These are phyloP conservation scores for Penicillium digitatum DNA, from an alignment of 2,329 filamentous ascomycete genomes.

Conservation along the genomic window DNA sequence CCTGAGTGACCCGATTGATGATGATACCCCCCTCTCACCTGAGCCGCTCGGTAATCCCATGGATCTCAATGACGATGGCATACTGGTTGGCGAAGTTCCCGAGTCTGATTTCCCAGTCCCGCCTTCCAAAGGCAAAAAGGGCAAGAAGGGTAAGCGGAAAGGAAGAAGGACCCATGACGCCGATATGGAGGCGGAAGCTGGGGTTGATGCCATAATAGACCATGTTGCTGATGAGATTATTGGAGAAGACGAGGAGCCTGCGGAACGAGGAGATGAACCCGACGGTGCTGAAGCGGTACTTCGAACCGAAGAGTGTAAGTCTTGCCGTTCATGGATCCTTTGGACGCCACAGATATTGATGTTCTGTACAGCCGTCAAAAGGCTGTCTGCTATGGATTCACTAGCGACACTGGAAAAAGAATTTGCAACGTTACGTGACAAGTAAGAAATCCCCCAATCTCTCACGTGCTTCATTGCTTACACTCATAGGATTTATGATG, in stretches of 20 bases:
- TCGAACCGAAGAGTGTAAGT: conserved; percentile 51
- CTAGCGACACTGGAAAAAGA: conserved; percentile 79
- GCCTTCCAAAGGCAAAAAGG: conserved; percentile 38
- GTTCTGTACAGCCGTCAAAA: conserved; percentile 64
- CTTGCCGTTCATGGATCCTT: background rate
- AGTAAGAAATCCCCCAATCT: conserved; percentile 35
- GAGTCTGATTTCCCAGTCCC: conserved; percentile 30
- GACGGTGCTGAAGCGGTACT: conserved; percentile 44
- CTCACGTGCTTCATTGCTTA: conserved; percentile 13
- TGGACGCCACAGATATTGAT: conserved; percentile 2
- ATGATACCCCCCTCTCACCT: conserved; percentile 32
- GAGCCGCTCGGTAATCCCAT: conserved; percentile 35
- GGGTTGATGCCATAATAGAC: conserved; percentile 40
- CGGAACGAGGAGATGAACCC: conserved; percentile 46
- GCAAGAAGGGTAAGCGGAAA: conserved; percentile 47
- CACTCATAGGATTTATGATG: conserved; percentile 70
- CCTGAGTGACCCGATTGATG: conserved; percentile 35
- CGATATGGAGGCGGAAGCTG: conserved; percentile 37
- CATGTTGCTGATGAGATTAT: conserved; percentile 47
- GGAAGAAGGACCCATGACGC: conserved; percentile 40
- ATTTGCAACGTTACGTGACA: conserved; percentile 76
- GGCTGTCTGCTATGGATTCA: conserved; percentile 74
- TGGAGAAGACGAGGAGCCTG: conserved; percentile 49
- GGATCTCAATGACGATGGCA: conserved; percentile 31
- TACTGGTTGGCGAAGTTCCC: conserved; percentile 31